Conservation (phyloP, 2,329 filamentous ascomycete genomes). For the Fusarium domesticum region DNA sequence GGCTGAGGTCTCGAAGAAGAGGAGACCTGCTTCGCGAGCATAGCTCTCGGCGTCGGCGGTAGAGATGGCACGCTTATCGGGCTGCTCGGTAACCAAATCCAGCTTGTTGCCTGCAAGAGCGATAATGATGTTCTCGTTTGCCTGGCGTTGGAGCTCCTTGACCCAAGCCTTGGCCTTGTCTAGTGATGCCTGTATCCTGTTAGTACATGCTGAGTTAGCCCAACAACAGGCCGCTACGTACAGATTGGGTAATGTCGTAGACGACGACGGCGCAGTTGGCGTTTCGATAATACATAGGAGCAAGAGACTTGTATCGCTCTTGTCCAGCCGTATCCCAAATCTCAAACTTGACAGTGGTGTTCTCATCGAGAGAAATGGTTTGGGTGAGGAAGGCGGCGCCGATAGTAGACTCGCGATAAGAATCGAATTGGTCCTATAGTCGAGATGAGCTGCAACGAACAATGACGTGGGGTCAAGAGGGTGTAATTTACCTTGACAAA, state of each 20-base stretch:
- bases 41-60: conserved; percentile 93
- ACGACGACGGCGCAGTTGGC: conserved; percentile 99
- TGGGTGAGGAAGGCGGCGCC: conserved; percentile 98
- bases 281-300: conserved; percentile 99
- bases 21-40: conserved; percentile 83
- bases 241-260: conserved; percentile 98
- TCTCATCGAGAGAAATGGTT: conserved; percentile 96
- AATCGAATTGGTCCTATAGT: conserved; percentile 92
- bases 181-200: conserved; percentile 69
- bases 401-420: conserved; percentile 94
- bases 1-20: conserved; percentile 98
- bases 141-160: conserved; percentile 96
- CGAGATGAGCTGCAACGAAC: conserved; percentile 8
- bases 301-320: conserved; percentile 97
- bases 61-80: conserved; percentile 90
- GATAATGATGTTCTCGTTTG: conserved; percentile 99
- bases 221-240: too few species aligned
- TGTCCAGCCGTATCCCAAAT: conserved; percentile 99
- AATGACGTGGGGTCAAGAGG: not conserved
- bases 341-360: conserved; percentile 98
- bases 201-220: too few species aligned
- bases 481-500: conserved; percentile 82
- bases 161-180: conserved; percentile 99
- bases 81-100: conserved; percentile 89
- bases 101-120: conserved; percentile 97